Conservation (phyloP, 441 rosid genomes). For the Macaranga tanarius region DNA sequence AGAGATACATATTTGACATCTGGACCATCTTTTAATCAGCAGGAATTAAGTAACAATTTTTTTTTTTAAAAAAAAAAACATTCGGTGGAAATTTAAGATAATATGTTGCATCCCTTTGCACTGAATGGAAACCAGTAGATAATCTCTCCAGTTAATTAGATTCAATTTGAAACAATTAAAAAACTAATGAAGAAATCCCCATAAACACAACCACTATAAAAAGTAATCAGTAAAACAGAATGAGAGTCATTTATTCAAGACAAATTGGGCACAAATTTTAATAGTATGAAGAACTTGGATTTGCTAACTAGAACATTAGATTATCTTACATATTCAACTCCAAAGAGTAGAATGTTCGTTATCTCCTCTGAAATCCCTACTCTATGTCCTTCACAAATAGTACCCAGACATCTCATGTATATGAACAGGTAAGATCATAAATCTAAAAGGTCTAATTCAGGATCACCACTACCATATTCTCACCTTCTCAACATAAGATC, state of each 20-base stretch:
- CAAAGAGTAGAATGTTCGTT: not conserved
- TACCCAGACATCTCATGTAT: not conserved
- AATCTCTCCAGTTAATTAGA: not conserved
- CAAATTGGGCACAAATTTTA: not conserved
- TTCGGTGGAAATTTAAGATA: not conserved
- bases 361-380: not conserved
- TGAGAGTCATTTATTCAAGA: not conserved
- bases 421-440: not conserved
- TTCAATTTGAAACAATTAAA: not conserved
- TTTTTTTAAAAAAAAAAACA: not conserved
- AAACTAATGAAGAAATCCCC: not conserved
- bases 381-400: not conserved
- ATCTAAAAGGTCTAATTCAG: not conserved
- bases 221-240: not conserved
- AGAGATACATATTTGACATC: not conserved
- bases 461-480: conserved; percentile 25
- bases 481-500: conserved; percentile 96
- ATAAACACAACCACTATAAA: not conserved
- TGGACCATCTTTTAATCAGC: not conserved
- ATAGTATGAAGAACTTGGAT: not conserved
- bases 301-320: not conserved
- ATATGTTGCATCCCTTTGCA: not conserved
- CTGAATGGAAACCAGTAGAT: not conserved
- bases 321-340: not conserved
- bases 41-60: not conserved